Percentiles rank a stretch among this genome's conserved stretches.
phyloP scores from a whole-genome alignment of 1,284 basidiomycete species.

The Exobasidium rhododendri region DNA sequence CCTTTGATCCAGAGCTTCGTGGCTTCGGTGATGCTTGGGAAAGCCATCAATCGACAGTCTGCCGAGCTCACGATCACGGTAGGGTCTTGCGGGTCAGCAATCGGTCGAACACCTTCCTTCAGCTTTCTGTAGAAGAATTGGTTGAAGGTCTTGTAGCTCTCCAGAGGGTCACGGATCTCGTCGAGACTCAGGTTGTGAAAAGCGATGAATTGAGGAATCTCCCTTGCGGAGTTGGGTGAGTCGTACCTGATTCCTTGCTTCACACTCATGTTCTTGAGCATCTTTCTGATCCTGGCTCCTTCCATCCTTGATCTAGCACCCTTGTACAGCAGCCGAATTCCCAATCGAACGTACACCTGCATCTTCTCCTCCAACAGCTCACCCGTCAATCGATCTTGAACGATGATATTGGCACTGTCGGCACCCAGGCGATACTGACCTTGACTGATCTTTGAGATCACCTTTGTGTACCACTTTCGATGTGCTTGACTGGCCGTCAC shows the following conservation, averaged over 20 bases:
- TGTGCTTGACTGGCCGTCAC: constrained; percentile 94
- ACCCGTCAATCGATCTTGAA: constrained; percentile 68
- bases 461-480: constrained; percentile 91
- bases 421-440: constrained; percentile 88
- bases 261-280: constrained; percentile 83
- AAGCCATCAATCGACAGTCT: constrained; percentile 91
- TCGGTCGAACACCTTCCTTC: constrained; percentile 74
- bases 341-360: constrained; percentile 88
- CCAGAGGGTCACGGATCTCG: constrained; percentile 77
- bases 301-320: constrained; percentile 87
- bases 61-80: constrained; percentile 78
- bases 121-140: constrained; percentile 90
- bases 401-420: constrained; percentile 81
- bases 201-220: constrained; percentile 81
- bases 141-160: constrained; percentile 83
- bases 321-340: constrained; percentile 88
- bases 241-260: constrained; percentile 96
- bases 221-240: constrained; percentile 73
- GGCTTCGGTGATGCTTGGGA: constrained; percentile 77
- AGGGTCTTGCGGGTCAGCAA: constrained; percentile 71
- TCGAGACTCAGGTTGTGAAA: constrained; percentile 81
- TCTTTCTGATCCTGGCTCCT: constrained; percentile 71
- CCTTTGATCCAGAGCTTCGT: constrained; percentile 96
- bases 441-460: constrained; percentile 68
- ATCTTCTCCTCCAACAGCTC: constrained; percentile 95